Evolutionary conservation across 768 basidiomycete species (phyloP).

Genomic region (Trametopsis cervina): DNA sequence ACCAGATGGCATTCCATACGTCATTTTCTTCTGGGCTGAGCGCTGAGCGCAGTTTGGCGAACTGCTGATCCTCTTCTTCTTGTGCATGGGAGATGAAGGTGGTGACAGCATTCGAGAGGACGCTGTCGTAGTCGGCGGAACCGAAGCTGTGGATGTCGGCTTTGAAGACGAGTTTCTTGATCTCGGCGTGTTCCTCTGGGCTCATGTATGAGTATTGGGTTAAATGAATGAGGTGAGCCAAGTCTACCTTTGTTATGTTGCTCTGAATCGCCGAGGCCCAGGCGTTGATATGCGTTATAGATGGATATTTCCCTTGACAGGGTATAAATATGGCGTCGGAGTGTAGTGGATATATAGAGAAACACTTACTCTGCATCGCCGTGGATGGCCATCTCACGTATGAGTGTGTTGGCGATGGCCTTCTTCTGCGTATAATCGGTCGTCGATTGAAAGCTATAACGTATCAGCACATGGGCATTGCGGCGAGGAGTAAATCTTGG

Average conservation of each 20-base stretch:
- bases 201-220: too few species aligned
- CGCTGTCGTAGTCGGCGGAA: conserved; percentile 11
- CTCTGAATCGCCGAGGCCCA: conserved; percentile 14
- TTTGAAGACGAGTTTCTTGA: conserved; percentile 14
- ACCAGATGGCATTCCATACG: conserved; percentile 7
- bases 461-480: too few species aligned
- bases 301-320: conserved; percentile 13
- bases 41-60: conserved; percentile 8
- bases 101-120: conserved; percentile 14
- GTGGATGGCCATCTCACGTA: conserved; percentile 15
- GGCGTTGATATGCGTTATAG: conserved; percentile 13
- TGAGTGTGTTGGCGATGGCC: conserved; percentile 11
- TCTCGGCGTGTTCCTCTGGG: conserved; percentile 16
- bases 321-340: not conserved
- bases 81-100: conserved; percentile 17
- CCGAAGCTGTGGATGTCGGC: conserved; percentile 13
- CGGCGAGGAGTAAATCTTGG: not conserved
- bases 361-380: conserved; percentile 11
- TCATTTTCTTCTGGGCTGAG: conserved; percentile 18
- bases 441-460: conserved; percentile 1
- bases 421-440: conserved; percentile 4
- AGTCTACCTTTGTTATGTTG: conserved; percentile 17
- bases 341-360: too few species aligned
- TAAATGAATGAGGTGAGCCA: not conserved
- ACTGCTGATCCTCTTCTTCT: conserved; percentile 19